Base-by-base conservation (phyloP, 2,329 filamentous ascomycete species). In the Volutella citrinella region DNA sequence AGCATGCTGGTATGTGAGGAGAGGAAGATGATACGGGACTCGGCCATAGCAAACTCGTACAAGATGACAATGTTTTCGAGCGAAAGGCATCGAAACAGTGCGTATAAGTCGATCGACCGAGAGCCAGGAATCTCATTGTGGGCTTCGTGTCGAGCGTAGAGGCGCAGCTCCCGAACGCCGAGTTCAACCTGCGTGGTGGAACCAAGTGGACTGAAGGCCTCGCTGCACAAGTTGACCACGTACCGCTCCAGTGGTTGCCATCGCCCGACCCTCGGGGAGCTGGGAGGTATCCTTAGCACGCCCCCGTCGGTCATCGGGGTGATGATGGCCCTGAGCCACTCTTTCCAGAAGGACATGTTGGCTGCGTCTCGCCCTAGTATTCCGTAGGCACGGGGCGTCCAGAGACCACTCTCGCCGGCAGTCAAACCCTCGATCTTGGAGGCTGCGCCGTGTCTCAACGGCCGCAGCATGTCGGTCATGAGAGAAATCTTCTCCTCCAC, bases 161-260 rank as follows among this genome's bases (percentile, higher is more conserved):
- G 71, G 19, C 89, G 84, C 48, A 98, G 66, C 59, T 98, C 93
- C 38, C 93, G 80, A 19, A 98, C 80, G 1, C 85, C 83, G 22
- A 97, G 72, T 64, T 98, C 93, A 19, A 97, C 89, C 59, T 98
- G 93, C 0, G 91, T 97, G 64, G 94, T 91, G 23, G 93, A 97
- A 20, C 85, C 86, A 31, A 95, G 78, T 2, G 93, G 93, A 54
- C 86, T 91, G 54, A 94, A 84, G 3, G 93, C 93, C 64, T 97
- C 91, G 9, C 90, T 90, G 64, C 93, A 98, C 20, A 98, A 72
- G 59, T 97, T 97, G 65, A 97, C 84, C 20, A 98, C 90, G 60
- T 97, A 98, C 56, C 90, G 82, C 67, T 98, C 93, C 40, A 98
- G 68, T 11, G 93, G 93, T 60, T 96, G 91, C 93, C 93, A 98